phyloP scores from a whole-genome alignment of 305 asterid species.

The Fraxinus baroniana region DNA sequence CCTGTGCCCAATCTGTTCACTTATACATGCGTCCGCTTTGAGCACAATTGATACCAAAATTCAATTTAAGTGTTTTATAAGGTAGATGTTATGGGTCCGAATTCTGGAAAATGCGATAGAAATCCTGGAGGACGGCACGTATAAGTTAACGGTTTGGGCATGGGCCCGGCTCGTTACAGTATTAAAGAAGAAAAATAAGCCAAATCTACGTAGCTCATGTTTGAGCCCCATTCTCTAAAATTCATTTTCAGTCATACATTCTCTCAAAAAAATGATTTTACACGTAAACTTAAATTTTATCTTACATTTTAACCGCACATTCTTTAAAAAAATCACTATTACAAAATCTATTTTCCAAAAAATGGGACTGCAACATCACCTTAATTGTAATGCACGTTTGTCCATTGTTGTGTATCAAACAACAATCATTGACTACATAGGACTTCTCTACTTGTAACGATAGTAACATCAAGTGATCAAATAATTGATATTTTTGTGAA shows the following conservation, averaged over 20 bases:
- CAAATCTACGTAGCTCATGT: background rate
- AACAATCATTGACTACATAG: background rate
- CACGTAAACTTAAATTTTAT: too few relatives aligned
- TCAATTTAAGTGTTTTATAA: background rate
- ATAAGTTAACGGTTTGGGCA: background rate
- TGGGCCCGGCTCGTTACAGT: background rate
- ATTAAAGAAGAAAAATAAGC: background rate
- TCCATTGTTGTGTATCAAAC: background rate
- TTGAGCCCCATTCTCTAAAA: background rate
- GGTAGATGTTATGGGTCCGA: background rate
- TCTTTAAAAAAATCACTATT: background rate
- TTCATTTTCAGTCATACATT: too few relatives aligned
- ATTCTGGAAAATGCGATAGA: background rate
- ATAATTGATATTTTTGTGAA: background rate
- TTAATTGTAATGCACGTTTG: background rate
- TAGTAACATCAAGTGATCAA: background rate
- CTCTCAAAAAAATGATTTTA: background rate
- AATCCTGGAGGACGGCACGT: background rate
- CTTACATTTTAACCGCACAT: background rate
- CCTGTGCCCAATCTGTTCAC: background rate
- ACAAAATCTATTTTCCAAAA: background rate
- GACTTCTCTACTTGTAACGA: background rate
- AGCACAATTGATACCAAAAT: background rate
- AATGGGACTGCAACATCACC: background rate
- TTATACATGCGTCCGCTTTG: background rate